These are phyloP conservation scores for Pichia sp. DNA, from an alignment of 1,139 yeast genomes.

Conservation along the genomic window DNA sequence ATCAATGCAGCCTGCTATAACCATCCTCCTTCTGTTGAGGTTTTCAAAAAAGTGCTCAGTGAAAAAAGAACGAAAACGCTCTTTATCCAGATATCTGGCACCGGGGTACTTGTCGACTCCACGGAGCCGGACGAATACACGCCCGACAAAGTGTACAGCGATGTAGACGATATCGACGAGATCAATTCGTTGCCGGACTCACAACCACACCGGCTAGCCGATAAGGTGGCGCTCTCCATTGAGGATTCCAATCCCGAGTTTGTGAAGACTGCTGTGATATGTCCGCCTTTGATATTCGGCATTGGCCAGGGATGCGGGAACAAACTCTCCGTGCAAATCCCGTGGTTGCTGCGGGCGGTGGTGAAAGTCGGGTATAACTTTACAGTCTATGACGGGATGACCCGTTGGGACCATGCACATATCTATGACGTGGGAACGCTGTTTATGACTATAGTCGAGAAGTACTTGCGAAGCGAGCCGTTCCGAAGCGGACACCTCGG, in stretches of 20 bases:
- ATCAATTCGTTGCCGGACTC: constrained; percentile 1
- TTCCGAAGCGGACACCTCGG: constrained; percentile 2
- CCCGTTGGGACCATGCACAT: constrained; percentile 4
- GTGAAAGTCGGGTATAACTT: not conserved
- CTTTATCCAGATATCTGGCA: constrained; percentile 5
- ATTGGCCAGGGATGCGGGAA: constrained; percentile 5
- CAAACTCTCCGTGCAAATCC: constrained; percentile 7
- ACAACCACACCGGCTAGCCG: constrained; percentile 3
- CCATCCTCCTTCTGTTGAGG: not conserved
- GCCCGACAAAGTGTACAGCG: constrained; percentile 1
- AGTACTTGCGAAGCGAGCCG: not conserved
- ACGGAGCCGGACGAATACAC: not conserved
- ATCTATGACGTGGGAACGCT: constrained; percentile 4
- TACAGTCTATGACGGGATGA: constrained; percentile 1
- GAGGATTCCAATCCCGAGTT: not conserved
- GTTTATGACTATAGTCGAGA: constrained; percentile 1
- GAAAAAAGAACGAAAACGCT: not conserved
- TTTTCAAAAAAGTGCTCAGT: constrained; percentile 1
- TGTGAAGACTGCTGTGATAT: constrained; percentile 3
- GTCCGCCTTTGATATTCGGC: constrained; percentile 7
- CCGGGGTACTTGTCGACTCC: not conserved
- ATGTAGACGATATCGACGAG: constrained; percentile 7
- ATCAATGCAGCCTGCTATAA: constrained; percentile 6
- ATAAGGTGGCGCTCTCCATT: constrained; percentile 4
- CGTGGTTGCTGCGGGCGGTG: not conserved